Percentiles rank a stretch among this genome's conserved stretches.
Evolutionary conservation across 768 basidiomycete genomes (phyloP).

Genomic region (Fomitopsis pulvina): DNA sequence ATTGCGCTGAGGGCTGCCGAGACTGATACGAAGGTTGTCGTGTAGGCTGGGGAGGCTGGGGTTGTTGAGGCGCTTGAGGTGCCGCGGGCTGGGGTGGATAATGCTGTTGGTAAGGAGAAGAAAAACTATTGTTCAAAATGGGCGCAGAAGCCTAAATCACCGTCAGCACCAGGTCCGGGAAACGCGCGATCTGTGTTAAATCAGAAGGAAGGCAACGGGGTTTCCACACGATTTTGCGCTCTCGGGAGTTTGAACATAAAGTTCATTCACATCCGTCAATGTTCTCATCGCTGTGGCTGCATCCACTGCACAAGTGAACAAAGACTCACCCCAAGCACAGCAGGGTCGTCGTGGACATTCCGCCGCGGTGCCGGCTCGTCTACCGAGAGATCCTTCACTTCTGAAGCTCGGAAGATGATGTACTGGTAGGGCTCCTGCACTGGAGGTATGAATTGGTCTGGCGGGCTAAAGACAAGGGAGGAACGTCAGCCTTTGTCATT

Average conservation of each 20-base stretch:
- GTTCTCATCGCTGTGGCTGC: constrained; percentile 31
- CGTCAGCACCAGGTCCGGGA: constrained; percentile 2
- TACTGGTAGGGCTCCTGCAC: constrained; percentile 81
- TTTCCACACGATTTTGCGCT: constrained; percentile 46
- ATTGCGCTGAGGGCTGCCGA: constrained; percentile 11
- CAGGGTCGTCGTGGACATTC: constrained; percentile 79
- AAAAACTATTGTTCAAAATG: constrained; percentile 21
- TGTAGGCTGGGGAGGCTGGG: constrained; percentile 14
- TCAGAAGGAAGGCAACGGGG: constrained; percentile 63
- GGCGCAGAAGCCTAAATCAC: constrained; percentile 43
- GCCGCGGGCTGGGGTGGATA: constrained; percentile 11
- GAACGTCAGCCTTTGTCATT: constrained; percentile 19
- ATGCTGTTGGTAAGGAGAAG: constrained; percentile 16
- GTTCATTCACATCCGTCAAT: constrained; percentile 42
- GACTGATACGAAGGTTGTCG: constrained; percentile 11
- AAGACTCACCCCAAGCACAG: constrained; percentile 69
- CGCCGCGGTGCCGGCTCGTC: constrained; percentile 52
- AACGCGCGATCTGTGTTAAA: constrained; percentile 3
- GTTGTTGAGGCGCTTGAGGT: constrained; percentile 16
- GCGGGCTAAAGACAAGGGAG: constrained; percentile 39
- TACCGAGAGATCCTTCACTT: constrained; percentile 85
- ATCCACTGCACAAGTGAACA: constrained; percentile 4
- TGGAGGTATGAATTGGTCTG: constrained; percentile 75
- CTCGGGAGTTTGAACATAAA: constrained; percentile 31
- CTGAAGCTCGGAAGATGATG: constrained; percentile 87